Percentiles rank a stretch among this genome's conserved stretches.
Evolutionary conservation across 805 yeast genomes (phyloP).

Genomic region (Zygoascus ofunaensis): DNA sequence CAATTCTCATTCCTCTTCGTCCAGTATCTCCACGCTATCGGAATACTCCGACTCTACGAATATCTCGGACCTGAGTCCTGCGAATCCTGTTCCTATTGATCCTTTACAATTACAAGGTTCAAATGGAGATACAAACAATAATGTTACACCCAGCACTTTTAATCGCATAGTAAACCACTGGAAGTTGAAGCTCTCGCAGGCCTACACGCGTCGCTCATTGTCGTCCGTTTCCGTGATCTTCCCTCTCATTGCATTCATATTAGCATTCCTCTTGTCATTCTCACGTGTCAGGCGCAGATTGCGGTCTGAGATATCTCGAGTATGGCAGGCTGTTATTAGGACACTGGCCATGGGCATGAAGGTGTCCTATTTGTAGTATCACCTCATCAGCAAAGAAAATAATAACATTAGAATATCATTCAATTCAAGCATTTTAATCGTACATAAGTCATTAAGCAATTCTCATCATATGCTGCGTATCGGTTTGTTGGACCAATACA

Average conservation of each 20-base stretch:
- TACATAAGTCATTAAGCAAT: no score
- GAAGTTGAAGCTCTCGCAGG: background rate
- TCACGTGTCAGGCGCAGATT: constrained; percentile 2
- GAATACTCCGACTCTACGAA: background rate
- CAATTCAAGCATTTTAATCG: no score
- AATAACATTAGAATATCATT: no score
- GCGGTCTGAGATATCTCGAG: background rate
- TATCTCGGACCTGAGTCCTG: background rate
- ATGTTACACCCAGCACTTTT: no score
- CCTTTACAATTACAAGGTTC: no score
- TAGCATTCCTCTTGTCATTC: constrained; percentile 10
- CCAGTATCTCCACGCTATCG: background rate
- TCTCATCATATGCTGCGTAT: no score
- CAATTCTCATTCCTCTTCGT: background rate
- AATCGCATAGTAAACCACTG: background rate
- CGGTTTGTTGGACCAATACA: no score
- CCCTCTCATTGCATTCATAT: constrained; percentile 8
- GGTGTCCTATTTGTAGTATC: constrained; percentile 18
- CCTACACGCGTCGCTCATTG: background rate
- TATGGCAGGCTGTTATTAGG: constrained; percentile 13
- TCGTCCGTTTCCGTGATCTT: background rate
- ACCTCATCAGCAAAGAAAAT: background rate
- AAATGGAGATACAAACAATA: no score
- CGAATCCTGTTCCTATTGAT: no score
- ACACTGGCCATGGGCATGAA: constrained; percentile 19